phyloP scores from a whole-genome alignment of 2,329 filamentous ascomycete genomes.

The Trematosphaeria pertusa region DNA sequence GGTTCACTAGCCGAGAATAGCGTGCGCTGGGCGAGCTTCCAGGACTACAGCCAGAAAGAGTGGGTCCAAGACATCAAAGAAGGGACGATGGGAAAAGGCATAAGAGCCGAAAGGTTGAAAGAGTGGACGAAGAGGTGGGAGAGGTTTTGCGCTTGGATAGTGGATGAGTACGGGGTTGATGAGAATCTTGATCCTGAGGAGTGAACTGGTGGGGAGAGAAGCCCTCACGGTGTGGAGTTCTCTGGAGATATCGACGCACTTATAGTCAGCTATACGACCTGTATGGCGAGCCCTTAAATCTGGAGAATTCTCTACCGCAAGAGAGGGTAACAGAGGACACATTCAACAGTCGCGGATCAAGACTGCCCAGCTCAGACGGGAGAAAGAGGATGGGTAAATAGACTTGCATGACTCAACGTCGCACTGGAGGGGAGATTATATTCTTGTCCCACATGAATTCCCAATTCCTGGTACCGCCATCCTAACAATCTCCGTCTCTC shows the following conservation, averaged over 20 bases:
- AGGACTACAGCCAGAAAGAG: conserved; percentile 73
- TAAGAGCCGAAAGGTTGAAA: conserved; percentile 75
- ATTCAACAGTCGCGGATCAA: too few relatives aligned
- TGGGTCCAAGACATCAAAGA: conserved; percentile 78
- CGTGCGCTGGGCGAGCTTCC: conserved; percentile 86
- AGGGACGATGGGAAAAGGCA: conserved; percentile 72
- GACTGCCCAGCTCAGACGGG: too few relatives aligned
- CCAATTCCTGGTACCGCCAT: too few relatives aligned
- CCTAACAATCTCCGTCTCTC: background rate
- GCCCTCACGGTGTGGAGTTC: too few relatives aligned
- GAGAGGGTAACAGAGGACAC: too few relatives aligned
- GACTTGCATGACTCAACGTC: background rate
- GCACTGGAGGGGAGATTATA: background rate
- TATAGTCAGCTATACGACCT: too few relatives aligned
- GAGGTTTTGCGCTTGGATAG: conserved; percentile 88
- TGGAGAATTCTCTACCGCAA: too few relatives aligned
- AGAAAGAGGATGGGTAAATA: too few relatives aligned
- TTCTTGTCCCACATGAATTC: background rate
- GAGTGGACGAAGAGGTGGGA: conserved; percentile 87
- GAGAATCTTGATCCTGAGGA: conserved; percentile 57
- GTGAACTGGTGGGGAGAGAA: too few relatives aligned
- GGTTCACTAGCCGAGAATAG: conserved; percentile 92
- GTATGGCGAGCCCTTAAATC: too few relatives aligned
- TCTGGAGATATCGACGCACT: too few relatives aligned
- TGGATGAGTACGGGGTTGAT: conserved; percentile 71